phyloP scores from a whole-genome alignment of 2,329 filamentous ascomycete species.

The Claviceps pazoutovae region DNA sequence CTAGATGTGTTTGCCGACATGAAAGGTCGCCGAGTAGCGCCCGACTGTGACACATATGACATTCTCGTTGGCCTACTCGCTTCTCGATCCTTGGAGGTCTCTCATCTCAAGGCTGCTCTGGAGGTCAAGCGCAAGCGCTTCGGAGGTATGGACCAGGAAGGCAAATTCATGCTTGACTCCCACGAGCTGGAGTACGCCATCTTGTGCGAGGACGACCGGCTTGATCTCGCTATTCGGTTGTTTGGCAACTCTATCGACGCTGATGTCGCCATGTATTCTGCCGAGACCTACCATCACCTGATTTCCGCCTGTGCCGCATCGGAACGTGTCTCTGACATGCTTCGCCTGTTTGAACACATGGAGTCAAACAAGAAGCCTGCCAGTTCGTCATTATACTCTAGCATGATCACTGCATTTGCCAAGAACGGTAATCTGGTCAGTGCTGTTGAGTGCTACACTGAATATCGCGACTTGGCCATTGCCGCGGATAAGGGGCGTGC shows the following conservation, averaged over 20 bases:
- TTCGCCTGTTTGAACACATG: constrained; percentile 84
- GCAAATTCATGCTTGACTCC: constrained; percentile 79
- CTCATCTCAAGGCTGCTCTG: constrained; percentile 55
- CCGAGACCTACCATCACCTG: constrained; percentile 72
- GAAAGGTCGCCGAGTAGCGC: constrained; percentile 70
- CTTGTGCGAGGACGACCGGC: constrained; percentile 71
- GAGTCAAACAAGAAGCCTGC: constrained; percentile 61
- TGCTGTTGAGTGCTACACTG: constrained; percentile 88
- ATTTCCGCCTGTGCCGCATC: constrained; percentile 77
- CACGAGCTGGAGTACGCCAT: constrained; percentile 80
- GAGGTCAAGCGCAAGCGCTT: constrained; percentile 76
- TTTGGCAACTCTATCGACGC: constrained; percentile 63
- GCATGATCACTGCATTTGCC: constrained; percentile 92
- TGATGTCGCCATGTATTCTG: constrained; percentile 52
- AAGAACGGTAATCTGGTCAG: constrained; percentile 67
- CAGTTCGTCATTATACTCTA: constrained; percentile 69
- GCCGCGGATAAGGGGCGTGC: constrained; percentile 63
- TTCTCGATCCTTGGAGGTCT: constrained; percentile 64
- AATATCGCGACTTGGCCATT: constrained; percentile 83
- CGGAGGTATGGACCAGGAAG: constrained; percentile 69
- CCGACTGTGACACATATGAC: constrained; percentile 76
- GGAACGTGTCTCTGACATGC: constrained; percentile 76
- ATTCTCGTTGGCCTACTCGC: constrained; percentile 75
- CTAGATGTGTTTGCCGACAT: constrained; percentile 95
- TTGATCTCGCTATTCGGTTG: constrained; percentile 71